These are phyloP conservation scores for Diplosphaera chodatii DNA, from an alignment of 139 green algal species.

Conservation along the genomic window DNA sequence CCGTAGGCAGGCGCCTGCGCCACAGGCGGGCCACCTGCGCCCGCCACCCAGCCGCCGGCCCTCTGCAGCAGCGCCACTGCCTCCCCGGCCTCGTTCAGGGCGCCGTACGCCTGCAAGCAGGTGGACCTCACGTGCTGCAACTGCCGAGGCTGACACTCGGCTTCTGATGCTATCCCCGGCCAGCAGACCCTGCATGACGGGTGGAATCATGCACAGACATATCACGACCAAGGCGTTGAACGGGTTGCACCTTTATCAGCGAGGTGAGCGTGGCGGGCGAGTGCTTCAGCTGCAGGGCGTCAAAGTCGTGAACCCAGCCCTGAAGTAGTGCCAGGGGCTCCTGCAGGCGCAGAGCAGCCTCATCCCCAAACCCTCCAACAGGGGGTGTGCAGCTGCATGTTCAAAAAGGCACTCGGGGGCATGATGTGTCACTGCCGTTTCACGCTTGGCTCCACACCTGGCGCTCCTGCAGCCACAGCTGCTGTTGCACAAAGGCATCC, in stretches of 20 bases:
- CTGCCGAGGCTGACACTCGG: no score
- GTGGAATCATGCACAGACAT: no score
- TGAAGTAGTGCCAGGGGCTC: background rate
- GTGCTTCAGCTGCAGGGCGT: background rate
- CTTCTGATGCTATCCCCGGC: no score
- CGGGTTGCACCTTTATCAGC: background rate
- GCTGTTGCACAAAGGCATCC: background rate
- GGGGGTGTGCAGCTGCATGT: no score
- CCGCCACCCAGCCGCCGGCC: background rate
- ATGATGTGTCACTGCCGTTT: no score
- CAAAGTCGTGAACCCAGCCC: background rate
- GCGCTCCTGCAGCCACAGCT: background rate
- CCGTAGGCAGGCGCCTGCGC: background rate
- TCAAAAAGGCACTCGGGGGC: no score
- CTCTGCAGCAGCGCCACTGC: background rate
- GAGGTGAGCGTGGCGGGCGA: background rate
- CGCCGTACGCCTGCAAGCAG: background rate
- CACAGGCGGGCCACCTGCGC: background rate
- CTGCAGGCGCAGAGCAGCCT: background rate
- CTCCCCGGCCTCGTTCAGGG: background rate
- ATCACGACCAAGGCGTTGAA: no score
- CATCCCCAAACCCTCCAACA: no score
- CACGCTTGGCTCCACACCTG: background rate
- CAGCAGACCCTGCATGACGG: no score
- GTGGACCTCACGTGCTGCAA: no score